phyloP scores from a whole-genome alignment of 176 grass and related monocot species.

The Juncus inflexus region DNA sequence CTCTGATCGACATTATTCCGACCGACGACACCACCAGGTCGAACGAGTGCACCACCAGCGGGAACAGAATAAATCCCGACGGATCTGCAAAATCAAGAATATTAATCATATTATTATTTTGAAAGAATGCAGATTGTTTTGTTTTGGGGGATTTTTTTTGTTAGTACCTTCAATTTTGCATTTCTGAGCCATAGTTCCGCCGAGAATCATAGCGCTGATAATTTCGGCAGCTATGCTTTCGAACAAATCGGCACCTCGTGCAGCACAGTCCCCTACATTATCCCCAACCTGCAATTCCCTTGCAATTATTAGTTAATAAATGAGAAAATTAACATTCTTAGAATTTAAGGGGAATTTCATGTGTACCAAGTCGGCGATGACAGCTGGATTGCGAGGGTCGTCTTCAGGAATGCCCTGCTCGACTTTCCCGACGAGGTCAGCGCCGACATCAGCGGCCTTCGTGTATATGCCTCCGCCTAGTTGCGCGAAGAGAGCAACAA shows the following conservation, averaged over 20 bases:
- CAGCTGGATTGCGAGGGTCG: constrained; percentile 98
- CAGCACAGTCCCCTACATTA: constrained; percentile 98
- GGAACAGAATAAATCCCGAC: constrained; percentile 98
- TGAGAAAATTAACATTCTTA: constrained; percentile 19
- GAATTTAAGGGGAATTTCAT: neutral
- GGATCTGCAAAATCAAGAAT: constrained; percentile 69
- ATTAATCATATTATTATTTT: constrained; percentile 5
- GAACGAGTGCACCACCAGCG: constrained; percentile 97
- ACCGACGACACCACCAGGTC: constrained; percentile 94
- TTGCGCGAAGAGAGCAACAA: constrained; percentile 98
- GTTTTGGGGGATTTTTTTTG: neutral
- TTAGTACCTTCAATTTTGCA: constrained; percentile 93
- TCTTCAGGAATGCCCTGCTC: constrained; percentile 99
- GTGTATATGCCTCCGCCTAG: constrained; percentile 98
- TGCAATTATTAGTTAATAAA: constrained; percentile 32
- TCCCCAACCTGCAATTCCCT: constrained; percentile 82
- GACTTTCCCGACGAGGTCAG: constrained; percentile 97
- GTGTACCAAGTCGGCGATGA: constrained; percentile 96
- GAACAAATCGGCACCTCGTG: constrained; percentile 95
- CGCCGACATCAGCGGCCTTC: constrained; percentile 98
- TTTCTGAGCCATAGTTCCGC: constrained; percentile 89
- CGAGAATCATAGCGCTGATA: constrained; percentile 99
- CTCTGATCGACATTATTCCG: constrained; percentile 95
- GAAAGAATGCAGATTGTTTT: neutral
- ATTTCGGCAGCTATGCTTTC: constrained; percentile 99